phyloP scores from a whole-genome alignment of 2,329 filamentous ascomycete species.

The Colletotrichum cordylinicola region DNA sequence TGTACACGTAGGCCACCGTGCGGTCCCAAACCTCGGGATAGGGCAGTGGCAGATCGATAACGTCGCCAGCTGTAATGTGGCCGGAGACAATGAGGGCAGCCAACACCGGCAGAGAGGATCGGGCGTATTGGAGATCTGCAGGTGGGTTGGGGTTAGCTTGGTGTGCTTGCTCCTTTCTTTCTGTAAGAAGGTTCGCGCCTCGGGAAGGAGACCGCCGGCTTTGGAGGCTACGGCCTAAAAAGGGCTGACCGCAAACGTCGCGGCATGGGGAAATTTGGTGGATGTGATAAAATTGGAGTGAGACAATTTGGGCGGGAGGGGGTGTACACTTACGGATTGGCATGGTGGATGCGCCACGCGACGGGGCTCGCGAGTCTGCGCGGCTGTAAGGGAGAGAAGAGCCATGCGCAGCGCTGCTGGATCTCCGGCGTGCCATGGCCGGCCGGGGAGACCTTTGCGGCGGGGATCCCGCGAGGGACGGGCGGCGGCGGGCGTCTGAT shows the following conservation, averaged over 20 bases:
- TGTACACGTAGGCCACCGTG: conserved; percentile 62
- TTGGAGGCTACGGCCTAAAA: conserved; percentile 1
- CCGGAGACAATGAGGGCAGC: conserved; percentile 61
- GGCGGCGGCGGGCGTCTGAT: neutral
- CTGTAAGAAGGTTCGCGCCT: neutral
- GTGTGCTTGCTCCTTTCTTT: neutral
- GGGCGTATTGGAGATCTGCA: conserved; percentile 53
- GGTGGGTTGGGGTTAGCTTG: conserved; percentile 3
- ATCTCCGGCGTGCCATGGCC: conserved; percentile 23
- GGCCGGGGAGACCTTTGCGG: conserved; percentile 9
- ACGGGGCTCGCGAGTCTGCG: conserved; percentile 19
- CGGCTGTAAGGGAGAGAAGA: conserved; percentile 21
- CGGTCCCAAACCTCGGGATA: conserved; percentile 61
- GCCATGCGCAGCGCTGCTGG: conserved; percentile 25
- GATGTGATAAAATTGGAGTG: neutral
- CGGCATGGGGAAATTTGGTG: neutral
- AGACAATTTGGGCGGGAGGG: neutral
- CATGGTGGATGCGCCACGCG: conserved; percentile 39
- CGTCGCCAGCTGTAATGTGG: conserved; percentile 56
- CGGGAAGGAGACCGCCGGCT: neutral
- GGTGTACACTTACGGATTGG: conserved; percentile 51
- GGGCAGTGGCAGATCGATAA: conserved; percentile 63
- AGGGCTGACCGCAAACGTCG: conserved; percentile 8
- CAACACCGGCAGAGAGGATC: conserved; percentile 57
- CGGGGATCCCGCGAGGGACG: conserved; percentile 7